Base-by-base conservation (phyloP, 495 filamentous ascomycete species). In the Mycothermus thermophilus region DNA sequence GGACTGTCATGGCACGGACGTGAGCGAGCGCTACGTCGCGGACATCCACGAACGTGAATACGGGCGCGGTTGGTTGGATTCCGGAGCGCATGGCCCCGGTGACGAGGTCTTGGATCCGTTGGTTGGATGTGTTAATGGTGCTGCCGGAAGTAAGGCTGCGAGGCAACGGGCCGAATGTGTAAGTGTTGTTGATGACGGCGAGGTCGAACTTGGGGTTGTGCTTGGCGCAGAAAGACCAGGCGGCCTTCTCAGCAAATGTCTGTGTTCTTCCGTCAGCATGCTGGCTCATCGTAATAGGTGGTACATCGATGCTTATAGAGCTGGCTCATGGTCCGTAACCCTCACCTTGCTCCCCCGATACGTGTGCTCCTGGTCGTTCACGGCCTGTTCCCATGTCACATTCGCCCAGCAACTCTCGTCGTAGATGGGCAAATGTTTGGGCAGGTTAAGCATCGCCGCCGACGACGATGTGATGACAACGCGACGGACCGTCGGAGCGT, bases 1-100 rank as follows among this genome's bases (percentile, higher is more conserved):
- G 51, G 1, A 53, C 34, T 3, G 43, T 52, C 44, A 68, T 37
- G 4, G 63, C 59, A 5, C 45, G 46, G 9, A 57, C 55, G 28
- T 66, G 64, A 0, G 61, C 58, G 4, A 52, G 28, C 1, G 63
- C 63, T n/a, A 67, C 60, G 30, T 69, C 66, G 7, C 65, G 53
- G 9, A 68, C 65, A 37, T 69, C 65, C 29, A 67, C 59, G 31
- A 50, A 66, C 0, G 59, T 63, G 39, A 67, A 69, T 0, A 66
- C 62, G 0, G 62, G 63, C 0, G 52, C 49, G 3, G 57, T 63
- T 1, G 59, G 52, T 1, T 24, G 30, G 10, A 64, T 48, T 0
- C 30, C 48, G 2, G 28, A 23, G 7, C 40, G 38, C 52, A 50
- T 48, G 20, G 44, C 43, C 4, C 60, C 64, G 11, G 19, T 46